phyloP scores from a whole-genome alignment of 2,329 filamentous ascomycete species.

The Xylaria sp. region DNA sequence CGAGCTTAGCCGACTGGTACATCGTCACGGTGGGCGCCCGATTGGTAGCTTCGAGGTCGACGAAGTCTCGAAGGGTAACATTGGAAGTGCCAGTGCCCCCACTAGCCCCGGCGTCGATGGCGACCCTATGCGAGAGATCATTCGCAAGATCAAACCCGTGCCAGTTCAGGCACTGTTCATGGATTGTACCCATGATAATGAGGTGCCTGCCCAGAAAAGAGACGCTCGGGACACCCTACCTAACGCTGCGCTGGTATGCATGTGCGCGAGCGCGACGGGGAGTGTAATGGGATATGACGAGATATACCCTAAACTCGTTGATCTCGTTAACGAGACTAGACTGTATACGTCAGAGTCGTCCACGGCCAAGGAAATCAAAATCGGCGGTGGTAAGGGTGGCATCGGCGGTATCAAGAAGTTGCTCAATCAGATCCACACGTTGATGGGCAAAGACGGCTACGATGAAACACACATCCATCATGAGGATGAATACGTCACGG shows the following conservation, averaged over 20 bases:
- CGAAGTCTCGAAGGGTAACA: conserved; percentile 65
- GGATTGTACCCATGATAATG: conserved; percentile 99
- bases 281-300: conserved; percentile 99
- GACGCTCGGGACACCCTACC: conserved; percentile 92
- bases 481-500: conserved; percentile 93
- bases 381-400: conserved; percentile 74
- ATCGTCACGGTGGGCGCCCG: conserved; percentile 88
- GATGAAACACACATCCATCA: conserved; percentile 97
- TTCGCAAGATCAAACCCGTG: conserved; percentile 81
- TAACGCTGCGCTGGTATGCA: conserved; percentile 89
- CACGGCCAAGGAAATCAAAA: conserved; percentile 57
- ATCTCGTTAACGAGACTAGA: conserved; percentile 87
- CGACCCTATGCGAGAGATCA: conserved; percentile 59
- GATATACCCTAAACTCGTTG: conserved; percentile 89
- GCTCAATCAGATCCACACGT: conserved; percentile 89
- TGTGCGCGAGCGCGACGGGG: conserved; percentile 93
- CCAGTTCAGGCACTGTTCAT: conserved; percentile 95
- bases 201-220: conserved; percentile 91
- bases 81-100: conserved; percentile 40
- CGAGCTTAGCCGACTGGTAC: conserved; percentile 89
- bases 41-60: conserved; percentile 98
- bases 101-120: conserved; percentile 36
- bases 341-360: conserved; percentile 81
- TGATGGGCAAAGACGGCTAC: conserved; percentile 95
- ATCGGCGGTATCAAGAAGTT: conserved; percentile 91